Evolutionary conservation across 495 filamentous ascomycete species (phyloP), one percentile per base, ranked within the genome.

Genomic region (Tetracladium setigerum): DNA sequence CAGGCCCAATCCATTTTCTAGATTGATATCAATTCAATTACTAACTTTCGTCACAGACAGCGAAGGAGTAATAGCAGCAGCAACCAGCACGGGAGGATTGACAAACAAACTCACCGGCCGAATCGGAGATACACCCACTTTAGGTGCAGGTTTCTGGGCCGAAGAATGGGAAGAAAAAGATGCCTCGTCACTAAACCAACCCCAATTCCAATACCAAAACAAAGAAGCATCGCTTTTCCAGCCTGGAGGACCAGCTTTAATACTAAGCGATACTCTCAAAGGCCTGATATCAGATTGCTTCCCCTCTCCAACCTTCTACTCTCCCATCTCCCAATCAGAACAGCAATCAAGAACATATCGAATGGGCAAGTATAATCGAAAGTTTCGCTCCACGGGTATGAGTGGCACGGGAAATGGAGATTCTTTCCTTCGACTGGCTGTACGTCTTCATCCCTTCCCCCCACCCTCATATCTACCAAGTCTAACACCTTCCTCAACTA

Each of bases 361-460:
- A 5, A 34, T 46, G 7, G 24, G 39, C 9, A 50, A 47, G 24
- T 43, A 49, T 8, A 42, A 53, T 37, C 38, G 38, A 38, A 38
- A 56, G 5, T 75, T 67, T 5, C 60, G 79, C 14, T 80, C 81
- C 0, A 70, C 90, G 5, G 89, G 79, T 7, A 66, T 92, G 30
- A 92, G 87, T 0, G 89, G 89, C 1, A 95, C 89, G 0, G 89
- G 89, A 4, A 94, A 95, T 52, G 89, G 89, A 1, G 90, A 95
- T 58, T 87, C 87, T 0, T 95, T 95, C 59, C 73, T 95, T 2
- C 80, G 87, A 1, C 42, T 38, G 15, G 22, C 22, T 27, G 22
- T 27, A 27, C 3, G 22, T 27, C 22, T 27, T 27, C 22, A 27
- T 7, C 22, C 3, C 22, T 7, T 7, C 22, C 7, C 7, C 22